These are phyloP conservation scores for Delphinella strobiligena DNA, from an alignment of 2,329 filamentous ascomycete species.

Conservation along the genomic window DNA sequence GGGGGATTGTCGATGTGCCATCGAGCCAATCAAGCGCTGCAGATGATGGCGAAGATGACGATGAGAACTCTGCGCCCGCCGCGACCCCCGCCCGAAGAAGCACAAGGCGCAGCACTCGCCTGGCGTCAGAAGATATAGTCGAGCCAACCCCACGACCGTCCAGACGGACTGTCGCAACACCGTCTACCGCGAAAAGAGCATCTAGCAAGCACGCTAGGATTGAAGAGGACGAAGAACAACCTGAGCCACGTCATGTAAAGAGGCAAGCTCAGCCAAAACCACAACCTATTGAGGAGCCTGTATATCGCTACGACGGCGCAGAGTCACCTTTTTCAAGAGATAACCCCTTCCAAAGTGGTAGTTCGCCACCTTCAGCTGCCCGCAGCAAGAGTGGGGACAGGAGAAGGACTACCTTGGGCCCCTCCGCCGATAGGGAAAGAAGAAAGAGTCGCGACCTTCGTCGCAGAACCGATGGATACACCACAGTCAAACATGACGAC, in stretches of 20 bases:
- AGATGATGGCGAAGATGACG: slow-evolving; percentile 43
- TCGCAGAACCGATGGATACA: slow-evolving; percentile 30
- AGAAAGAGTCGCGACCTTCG: slow-evolving; percentile 30
- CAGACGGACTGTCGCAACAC: slow-evolving; percentile 11
- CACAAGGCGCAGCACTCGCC: slow-evolving; percentile 14
- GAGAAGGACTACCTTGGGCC: slow-evolving; percentile 40
- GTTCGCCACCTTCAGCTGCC: slow-evolving; percentile 44
- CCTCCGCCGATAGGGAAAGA: slow-evolving; percentile 24
- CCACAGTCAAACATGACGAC: slow-evolving; percentile 38
- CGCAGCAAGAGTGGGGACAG: slow-evolving; percentile 30
- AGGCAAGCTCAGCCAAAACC: slow-evolving; percentile 36
- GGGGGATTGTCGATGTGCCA: slow-evolving; percentile 61
- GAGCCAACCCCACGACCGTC: slow-evolving; percentile 15
- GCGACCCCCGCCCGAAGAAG: slow-evolving; percentile 15
- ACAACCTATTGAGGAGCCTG: slow-evolving; percentile 15
- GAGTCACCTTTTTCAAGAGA: slow-evolving; percentile 70
- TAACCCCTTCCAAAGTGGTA: slow-evolving; percentile 86
- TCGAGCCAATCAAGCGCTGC: slow-evolving; percentile 54
- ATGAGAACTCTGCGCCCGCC: slow-evolving; percentile 40
- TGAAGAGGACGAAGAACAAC: slow-evolving; percentile 16
- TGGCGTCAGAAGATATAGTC: slow-evolving; percentile 39
- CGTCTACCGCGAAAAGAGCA: slow-evolving; percentile 22
- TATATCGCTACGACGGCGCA: slow-evolving; percentile 17
- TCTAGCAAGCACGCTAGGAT: slow-evolving; percentile 32
- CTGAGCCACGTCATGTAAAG: slow-evolving; percentile 17